Conservation (phyloP, 768 basidiomycete species). For the Cystofilobasidium capitatum region DNA sequence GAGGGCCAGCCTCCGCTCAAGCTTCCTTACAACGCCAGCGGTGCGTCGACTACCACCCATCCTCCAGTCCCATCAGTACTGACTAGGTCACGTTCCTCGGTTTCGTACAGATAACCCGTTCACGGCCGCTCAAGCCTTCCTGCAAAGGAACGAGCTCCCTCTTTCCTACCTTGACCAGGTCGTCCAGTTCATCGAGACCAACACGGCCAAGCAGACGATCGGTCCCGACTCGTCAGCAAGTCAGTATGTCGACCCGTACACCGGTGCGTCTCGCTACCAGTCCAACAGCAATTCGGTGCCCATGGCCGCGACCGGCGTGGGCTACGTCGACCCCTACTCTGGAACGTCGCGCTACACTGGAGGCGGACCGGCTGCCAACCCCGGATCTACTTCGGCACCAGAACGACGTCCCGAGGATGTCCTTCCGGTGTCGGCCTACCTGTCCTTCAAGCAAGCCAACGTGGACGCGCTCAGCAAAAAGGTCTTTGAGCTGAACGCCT, state of each 20-base stretch:
- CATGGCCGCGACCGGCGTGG: conserved; percentile 25
- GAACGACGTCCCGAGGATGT: conserved; percentile 33
- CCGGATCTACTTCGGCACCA: conserved; percentile 40
- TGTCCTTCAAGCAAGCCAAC: conserved; percentile 77
- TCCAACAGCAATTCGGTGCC: conserved; percentile 40
- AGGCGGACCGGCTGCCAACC: conserved; percentile 31
- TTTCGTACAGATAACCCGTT: conserved; percentile 72
- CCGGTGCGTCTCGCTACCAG: conserved; percentile 68
- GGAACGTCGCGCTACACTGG: conserved; percentile 55
- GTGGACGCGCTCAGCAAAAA: conserved; percentile 71
- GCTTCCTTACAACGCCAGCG: conserved; percentile 81
- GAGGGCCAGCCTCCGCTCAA: conserved; percentile 88
- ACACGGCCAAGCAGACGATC: conserved; percentile 60
- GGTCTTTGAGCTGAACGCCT: conserved; percentile 51
- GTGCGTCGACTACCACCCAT: conserved; percentile 43
- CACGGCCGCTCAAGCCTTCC: conserved; percentile 76
- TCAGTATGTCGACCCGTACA: conserved; percentile 77
- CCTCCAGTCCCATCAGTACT: background rate
- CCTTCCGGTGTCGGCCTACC: conserved; percentile 44
- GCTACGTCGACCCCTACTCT: conserved; percentile 56
- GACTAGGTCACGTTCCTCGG: background rate
- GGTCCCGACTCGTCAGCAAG: conserved; percentile 45
- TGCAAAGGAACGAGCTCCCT: conserved; percentile 73
- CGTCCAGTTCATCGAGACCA: conserved; percentile 85
- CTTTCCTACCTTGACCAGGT: conserved; percentile 76